Percentiles rank a stretch among this genome's conserved stretches.
These are phyloP conservation scores for Brassica incana DNA, from an alignment of 345 rosid species.

Conservation along the genomic window DNA sequence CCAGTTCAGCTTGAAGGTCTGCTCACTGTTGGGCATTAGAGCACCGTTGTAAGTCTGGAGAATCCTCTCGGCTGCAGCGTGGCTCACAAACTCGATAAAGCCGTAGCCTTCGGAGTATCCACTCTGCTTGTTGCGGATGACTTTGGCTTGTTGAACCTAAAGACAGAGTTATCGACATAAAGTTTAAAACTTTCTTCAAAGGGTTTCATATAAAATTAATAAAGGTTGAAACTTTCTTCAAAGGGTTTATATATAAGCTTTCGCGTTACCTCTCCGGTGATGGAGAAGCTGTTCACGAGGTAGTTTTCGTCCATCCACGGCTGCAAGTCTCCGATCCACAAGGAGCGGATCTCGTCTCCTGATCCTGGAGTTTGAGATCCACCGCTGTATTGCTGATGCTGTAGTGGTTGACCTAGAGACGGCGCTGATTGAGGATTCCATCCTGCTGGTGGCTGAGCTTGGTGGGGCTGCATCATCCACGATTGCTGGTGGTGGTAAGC, in stretches of 20 bases:
- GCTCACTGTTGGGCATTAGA: constrained; percentile 75
- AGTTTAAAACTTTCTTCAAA: neutral
- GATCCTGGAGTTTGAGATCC: constrained; percentile 40
- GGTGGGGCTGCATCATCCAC: constrained; percentile 52
- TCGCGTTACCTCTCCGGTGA: constrained; percentile 65
- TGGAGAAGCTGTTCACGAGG: constrained; percentile 53
- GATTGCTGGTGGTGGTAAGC: constrained; percentile 45
- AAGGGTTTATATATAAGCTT: neutral
- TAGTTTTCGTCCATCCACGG: constrained; percentile 94
- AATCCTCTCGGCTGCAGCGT: constrained; percentile 65
- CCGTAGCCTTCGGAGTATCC: constrained; percentile 81
- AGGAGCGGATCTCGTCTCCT: constrained; percentile 59
- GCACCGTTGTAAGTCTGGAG: constrained; percentile 79
- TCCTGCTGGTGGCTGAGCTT: constrained; percentile 64
- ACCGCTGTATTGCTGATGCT: constrained; percentile 42
- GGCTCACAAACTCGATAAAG: constrained; percentile 54
- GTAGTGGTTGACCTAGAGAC: constrained; percentile 45
- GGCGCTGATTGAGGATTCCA: constrained; percentile 82
- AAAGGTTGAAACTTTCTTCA: neutral
- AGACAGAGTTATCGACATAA: neutral
- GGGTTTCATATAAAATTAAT: neutral
- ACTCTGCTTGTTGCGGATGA: constrained; percentile 80
- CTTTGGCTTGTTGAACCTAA: constrained; percentile 70
- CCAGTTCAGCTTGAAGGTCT: constrained; percentile 85
- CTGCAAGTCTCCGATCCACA: constrained; percentile 95